Percentiles rank a stretch among this genome's conserved stretches.
These are phyloP conservation scores for Phytophthora vignae DNA, from an alignment of 352 stramenopile genomes.

Conservation along the genomic window DNA sequence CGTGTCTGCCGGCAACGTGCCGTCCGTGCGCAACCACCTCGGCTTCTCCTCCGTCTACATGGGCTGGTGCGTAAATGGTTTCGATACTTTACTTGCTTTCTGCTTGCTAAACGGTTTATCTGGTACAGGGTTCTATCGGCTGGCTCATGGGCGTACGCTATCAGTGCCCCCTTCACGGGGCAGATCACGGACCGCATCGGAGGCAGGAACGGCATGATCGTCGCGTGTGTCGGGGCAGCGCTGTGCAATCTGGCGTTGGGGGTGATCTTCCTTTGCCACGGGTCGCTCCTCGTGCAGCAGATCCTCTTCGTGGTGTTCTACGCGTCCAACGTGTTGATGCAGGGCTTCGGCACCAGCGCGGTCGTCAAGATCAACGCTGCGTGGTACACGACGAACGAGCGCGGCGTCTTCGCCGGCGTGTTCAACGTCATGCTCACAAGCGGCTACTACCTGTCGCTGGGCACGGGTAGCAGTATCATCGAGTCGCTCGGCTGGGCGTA, in stretches of 20 bases:
- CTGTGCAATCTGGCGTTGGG: conserved; percentile 73
- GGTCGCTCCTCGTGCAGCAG: conserved; percentile 41
- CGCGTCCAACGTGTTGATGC: conserved; percentile 70
- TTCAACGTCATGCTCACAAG: conserved; percentile 86
- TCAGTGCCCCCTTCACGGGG: conserved; percentile 73
- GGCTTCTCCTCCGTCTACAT: conserved; percentile 76
- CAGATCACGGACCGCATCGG: conserved; percentile 78
- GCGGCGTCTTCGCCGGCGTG: conserved; percentile 71
- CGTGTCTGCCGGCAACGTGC: conserved; percentile 76
- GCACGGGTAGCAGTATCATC: conserved; percentile 69
- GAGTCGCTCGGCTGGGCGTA: conserved; percentile 70
- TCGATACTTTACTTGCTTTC: neutral
- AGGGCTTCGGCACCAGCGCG: conserved; percentile 81
- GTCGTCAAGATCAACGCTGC: conserved; percentile 89
- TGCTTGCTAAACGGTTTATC: conserved; percentile 4
- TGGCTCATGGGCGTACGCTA: conserved; percentile 75
- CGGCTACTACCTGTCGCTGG: conserved; percentile 78
- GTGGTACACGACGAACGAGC: conserved; percentile 73
- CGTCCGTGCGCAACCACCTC: conserved; percentile 54
- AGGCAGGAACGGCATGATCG: conserved; percentile 74
- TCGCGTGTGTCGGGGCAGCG: conserved; percentile 66
- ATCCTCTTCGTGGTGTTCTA: conserved; percentile 69
- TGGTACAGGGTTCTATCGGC: conserved; percentile 64
- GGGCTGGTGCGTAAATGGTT: conserved; percentile 56
- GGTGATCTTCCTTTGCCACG: conserved; percentile 56